Evolutionary conservation across 2,329 filamentous ascomycete genomes (phyloP).

Genomic region (Pseudocercospora musae): DNA sequence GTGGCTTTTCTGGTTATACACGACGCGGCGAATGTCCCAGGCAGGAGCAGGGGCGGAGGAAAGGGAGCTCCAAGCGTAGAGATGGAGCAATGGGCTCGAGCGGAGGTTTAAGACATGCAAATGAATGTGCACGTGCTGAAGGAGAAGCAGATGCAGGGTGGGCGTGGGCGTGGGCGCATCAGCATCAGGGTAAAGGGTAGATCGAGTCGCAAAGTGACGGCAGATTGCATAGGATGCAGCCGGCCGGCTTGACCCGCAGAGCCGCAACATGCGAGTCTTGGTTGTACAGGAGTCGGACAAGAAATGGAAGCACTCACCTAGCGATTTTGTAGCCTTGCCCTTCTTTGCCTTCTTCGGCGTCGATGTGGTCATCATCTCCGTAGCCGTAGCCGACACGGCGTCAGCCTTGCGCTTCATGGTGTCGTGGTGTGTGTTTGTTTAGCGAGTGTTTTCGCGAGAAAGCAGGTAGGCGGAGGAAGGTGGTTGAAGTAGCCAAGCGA

Average conservation of each 20-base stretch:
- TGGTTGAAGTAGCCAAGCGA: not conserved
- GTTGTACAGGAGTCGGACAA: not conserved
- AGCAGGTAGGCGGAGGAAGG: not conserved
- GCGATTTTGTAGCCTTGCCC: not conserved
- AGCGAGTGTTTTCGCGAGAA: not conserved
- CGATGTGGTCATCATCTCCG: not conserved
- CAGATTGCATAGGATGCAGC: not conserved
- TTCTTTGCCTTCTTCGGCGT: not conserved
- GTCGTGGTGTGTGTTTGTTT: too few relatives aligned
- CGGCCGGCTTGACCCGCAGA: not conserved
- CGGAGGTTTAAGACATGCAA: not conserved
- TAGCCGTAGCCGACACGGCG: not conserved
- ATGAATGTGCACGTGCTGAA: not conserved
- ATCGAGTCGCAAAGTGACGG: constrained; percentile 2
- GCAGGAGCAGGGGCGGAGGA: not conserved
- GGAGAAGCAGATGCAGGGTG: not conserved
- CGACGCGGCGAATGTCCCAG: not conserved
- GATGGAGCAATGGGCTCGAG: too few relatives aligned
- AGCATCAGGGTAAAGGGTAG: not conserved
- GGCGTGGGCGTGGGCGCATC: too few relatives aligned
- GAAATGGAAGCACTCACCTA: not conserved
- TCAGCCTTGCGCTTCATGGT: constrained; percentile 2
- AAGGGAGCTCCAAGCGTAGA: not conserved
- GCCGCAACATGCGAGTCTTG: not conserved
- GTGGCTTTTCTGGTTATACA: not conserved